phyloP scores from a whole-genome alignment of 257 asterid species.

The Nicotiana tabacum region DNA sequence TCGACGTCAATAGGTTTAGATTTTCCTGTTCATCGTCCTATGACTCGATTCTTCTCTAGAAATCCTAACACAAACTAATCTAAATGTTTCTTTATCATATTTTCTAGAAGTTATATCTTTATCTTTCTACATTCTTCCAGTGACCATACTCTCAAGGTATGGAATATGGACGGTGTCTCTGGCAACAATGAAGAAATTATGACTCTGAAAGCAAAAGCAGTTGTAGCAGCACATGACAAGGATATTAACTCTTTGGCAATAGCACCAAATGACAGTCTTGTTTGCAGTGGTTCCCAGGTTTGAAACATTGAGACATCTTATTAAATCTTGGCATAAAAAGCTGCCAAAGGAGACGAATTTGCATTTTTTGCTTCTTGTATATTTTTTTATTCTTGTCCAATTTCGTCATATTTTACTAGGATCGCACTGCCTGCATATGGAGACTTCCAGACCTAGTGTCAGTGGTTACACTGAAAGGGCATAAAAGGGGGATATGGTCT shows the following conservation, averaged over 20 bases:
- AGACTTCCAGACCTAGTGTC: slow-evolving; percentile 86
- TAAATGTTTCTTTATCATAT: neutral
- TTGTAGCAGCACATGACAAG: slow-evolving; percentile 88
- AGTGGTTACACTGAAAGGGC: slow-evolving; percentile 73
- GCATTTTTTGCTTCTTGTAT: neutral
- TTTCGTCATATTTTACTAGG: slow-evolving; percentile 44
- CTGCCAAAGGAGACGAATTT: neutral
- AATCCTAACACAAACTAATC: slow-evolving; percentile 14
- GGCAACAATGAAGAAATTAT: slow-evolving; percentile 36
- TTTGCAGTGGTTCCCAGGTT: slow-evolving; percentile 97
- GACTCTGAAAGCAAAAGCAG: slow-evolving; percentile 72
- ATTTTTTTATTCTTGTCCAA: slow-evolving; percentile 4
- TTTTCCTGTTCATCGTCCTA: neutral
- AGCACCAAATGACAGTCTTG: slow-evolving; percentile 86
- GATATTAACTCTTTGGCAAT: slow-evolving; percentile 84
- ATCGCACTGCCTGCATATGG: slow-evolving; percentile 88
- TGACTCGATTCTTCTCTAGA: neutral
- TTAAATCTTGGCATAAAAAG: neutral
- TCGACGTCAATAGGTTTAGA: neutral
- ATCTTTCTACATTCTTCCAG: slow-evolving; percentile 34
- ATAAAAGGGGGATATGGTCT: slow-evolving; percentile 94
- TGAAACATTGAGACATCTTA: slow-evolving; percentile 11
- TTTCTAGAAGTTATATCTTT: neutral
- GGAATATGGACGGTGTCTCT: slow-evolving; percentile 68
- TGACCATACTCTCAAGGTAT: slow-evolving; percentile 75